Percentiles rank a stretch among this genome's conserved stretches.
These are phyloP conservation scores for Neohortaea acidophila DNA, from an alignment of 495 filamentous ascomycete species.

Conservation along the genomic window DNA sequence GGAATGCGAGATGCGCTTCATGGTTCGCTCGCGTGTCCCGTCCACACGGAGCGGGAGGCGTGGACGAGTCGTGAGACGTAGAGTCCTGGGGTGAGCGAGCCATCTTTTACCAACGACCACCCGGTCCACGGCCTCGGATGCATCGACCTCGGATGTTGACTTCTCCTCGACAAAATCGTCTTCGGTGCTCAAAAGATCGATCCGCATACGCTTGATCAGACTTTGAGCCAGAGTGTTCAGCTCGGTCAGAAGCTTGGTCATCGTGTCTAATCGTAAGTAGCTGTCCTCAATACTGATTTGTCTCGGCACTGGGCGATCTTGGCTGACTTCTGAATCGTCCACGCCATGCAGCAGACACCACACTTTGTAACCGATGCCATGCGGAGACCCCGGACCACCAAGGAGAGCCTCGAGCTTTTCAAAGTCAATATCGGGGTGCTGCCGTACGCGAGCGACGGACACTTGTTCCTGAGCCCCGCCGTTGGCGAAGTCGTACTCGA, in stretches of 20 bases:
- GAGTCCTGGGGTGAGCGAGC: constrained; percentile 52
- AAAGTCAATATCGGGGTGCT: constrained; percentile 42
- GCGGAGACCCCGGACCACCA: constrained; percentile 49
- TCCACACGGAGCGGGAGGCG: constrained; percentile 41
- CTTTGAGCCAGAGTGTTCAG: constrained; percentile 48
- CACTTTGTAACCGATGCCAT: constrained; percentile 48
- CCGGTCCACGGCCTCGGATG: background rate
- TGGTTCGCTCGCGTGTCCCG: constrained; percentile 34
- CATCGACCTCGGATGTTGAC: constrained; percentile 5
- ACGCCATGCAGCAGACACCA: constrained; percentile 49
- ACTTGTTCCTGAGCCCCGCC: constrained; percentile 40
- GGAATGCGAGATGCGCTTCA: constrained; percentile 55
- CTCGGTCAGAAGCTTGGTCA: constrained; percentile 47
- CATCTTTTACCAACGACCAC: constrained; percentile 31
- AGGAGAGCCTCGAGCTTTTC: constrained; percentile 48
- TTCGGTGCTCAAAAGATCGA: constrained; percentile 49
- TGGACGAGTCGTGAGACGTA: constrained; percentile 63
- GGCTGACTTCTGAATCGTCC: constrained; percentile 50
- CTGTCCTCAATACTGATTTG: constrained; percentile 94
- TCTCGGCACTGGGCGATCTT: constrained; percentile 55
- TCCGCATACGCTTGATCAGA: constrained; percentile 61
- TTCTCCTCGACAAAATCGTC: constrained; percentile 20
- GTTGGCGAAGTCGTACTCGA: constrained; percentile 29
- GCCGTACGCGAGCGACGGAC: constrained; percentile 50
- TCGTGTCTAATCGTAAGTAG: constrained; percentile 50